Base-by-base conservation (phyloP, 306 rosid species). In the Hippophae rhamnoides region DNA sequence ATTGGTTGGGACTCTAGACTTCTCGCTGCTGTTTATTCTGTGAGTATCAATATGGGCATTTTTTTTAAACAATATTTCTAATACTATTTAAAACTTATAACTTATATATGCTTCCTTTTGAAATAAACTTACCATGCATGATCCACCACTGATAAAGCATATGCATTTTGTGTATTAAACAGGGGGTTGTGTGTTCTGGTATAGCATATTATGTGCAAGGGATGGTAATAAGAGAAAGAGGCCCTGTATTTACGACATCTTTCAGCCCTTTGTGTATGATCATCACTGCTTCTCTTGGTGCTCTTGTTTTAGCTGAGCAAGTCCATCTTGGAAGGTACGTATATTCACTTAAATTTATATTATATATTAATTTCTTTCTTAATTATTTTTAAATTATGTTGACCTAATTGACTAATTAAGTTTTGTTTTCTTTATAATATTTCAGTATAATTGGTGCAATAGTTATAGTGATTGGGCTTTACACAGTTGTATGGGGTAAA, bases 1-100 rank as follows among this genome's bases (percentile, higher is more conserved):
- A 59, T 93, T 9, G 97, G 97, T 10, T 93, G 97, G 97, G 99
- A 93, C 62, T 88, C 99, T 0, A 84, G 97, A 78, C 97, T 93
- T n/a, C 84, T 93, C 13, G 99, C 99, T 25, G 83, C 94, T 53
- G 90, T 84, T 71, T 93, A 93, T 69, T 79, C 99, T 41, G 98
- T 90, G 59, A 85, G 98, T 69, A 52, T 31, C 40, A 1, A 5
- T 10, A 9, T 64, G 10, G 47, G 13, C 7, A 40, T 12, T 61
- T 27, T 27, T 31, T 26, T 31, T 18, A 18, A 18, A 18, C 23
- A 18, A 18, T 18, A 18, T 18, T 18, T 18, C 23, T 18, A 18
- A 18, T 18, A 18, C 1, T 18, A 18, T 18, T 18, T 54, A 46
- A 46, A 7, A 7, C 11, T 45, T 10, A 44, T 45, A n/a, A 0